Base-by-base conservation (phyloP, 1,284 basidiomycete species). In the Sphaerobolus stellatus region DNA sequence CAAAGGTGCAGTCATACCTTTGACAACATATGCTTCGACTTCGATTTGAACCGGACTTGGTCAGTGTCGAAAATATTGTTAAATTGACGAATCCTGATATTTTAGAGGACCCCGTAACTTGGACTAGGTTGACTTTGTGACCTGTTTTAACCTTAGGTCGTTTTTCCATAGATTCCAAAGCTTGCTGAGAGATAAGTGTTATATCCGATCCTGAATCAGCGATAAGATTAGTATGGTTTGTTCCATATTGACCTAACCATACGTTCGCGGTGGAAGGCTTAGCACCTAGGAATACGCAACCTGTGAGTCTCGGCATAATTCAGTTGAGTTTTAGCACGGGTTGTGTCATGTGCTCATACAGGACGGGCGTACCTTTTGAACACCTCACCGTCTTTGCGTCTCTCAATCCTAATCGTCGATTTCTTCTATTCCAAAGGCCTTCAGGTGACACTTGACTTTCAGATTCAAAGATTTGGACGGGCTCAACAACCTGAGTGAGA, bases 21-120 rank as follows among this genome's bases (percentile, higher is more conserved):
- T 57, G 13, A 62, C 64, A 0, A 69, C 61, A 50, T 71, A 70
- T 1, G 68, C 69, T 48, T 71, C 69, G 2, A 69, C 61, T 13
- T 41, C 38, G 0, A 71, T 44, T 44, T 61, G 52, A 1, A 70
- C 62, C 0, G 60, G 53, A 13, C 68, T 7, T 64, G 25, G 1
- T 38, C 7, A 9, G 67, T 69, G 6, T 63, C 27, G 46, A 69
- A 68, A 34, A 59, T 2, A 72, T 13, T 18, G 64, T 52, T 0
- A 70, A 18, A 8, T 49, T 57, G 1, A 69, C 61, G 47, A 60
- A 72, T 3, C 66, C 64, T 9, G 59, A 59, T 9, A 71, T 70
- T 0, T 45, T 56, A 11, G 62, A 48, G 4, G 52, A 60, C 6
- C 68, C 68, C 0, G 70, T 70, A 1, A 72, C 57, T 58, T 61